Evolutionary conservation across 495 filamentous ascomycete species (phyloP).

Genomic region (Penicilliopsis zonata): DNA sequence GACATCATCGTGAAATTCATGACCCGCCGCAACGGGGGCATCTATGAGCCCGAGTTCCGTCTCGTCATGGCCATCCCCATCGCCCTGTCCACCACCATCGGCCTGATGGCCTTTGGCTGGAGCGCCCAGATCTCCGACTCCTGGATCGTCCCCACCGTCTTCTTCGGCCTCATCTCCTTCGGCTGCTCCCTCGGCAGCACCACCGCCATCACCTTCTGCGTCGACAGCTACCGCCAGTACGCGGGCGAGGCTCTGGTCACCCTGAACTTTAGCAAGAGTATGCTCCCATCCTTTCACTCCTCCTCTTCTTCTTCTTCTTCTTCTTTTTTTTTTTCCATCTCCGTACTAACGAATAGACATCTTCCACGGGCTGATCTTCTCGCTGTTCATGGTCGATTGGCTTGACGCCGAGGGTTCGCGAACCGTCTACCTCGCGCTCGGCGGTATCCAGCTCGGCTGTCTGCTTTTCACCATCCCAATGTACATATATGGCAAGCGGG

Average conservation of each 20-base stretch:
- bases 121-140: slow-evolving; percentile 58
- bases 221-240: slow-evolving; percentile 89
- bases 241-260: slow-evolving; percentile 93
- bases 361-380: slow-evolving; percentile 82
- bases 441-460: slow-evolving; percentile 73
- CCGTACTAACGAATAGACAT: slow-evolving; percentile 41
- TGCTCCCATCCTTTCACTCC: slow-evolving; percentile 7
- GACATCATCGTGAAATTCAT: slow-evolving; percentile 73
- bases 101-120: slow-evolving; percentile 93
- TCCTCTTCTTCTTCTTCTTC: background rate
- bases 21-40: slow-evolving; percentile 72
- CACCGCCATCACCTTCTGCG: slow-evolving; percentile 89
- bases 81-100: slow-evolving; percentile 65
- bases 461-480: slow-evolving; percentile 74
- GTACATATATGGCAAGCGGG: slow-evolving; percentile 91
- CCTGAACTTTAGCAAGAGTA: slow-evolving; percentile 86
- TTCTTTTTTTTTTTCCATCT: too few species aligned
- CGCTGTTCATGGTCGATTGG: slow-evolving; percentile 84
- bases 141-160: slow-evolving; percentile 88
- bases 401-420: slow-evolving; percentile 62
- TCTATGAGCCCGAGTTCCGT: slow-evolving; percentile 94
- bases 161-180: slow-evolving; percentile 88
- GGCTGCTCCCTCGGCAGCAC: slow-evolving; percentile 86
- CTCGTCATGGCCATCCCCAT: slow-evolving; percentile 86
- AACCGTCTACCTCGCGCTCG: slow-evolving; percentile 68